A percentile compares a stretch with the other conserved stretches of the same genome.
phyloP scores from a whole-genome alignment of 1,284 basidiomycete genomes.

The Cutaneotrichosporon cavernicola region DNA sequence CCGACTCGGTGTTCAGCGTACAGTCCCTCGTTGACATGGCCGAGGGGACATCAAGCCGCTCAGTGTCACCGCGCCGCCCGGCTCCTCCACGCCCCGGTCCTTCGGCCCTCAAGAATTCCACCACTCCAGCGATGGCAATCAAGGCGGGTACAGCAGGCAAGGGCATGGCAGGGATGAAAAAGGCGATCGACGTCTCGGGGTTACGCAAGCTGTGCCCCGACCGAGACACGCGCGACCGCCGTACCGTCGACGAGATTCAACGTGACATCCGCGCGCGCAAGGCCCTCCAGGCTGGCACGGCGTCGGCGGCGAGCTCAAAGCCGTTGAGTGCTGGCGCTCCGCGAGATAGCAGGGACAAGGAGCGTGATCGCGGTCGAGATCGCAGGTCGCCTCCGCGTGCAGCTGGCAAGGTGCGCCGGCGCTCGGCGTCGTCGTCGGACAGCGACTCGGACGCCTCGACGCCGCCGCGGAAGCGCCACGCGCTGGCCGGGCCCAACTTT shows the following conservation, averaged over 20 bases:
- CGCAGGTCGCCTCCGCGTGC: constrained; percentile 3
- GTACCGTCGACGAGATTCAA: constrained; percentile 46
- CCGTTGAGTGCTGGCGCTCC: background rate
- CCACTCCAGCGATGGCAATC: background rate
- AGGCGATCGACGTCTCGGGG: constrained; percentile 23
- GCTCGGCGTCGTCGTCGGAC: constrained; percentile 14
- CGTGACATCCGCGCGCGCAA: constrained; percentile 35
- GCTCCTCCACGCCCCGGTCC: background rate
- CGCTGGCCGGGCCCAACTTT: constrained; percentile 4
- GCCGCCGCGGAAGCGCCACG: constrained; percentile 20
- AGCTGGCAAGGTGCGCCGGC: constrained; percentile 9
- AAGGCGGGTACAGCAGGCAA: constrained; percentile 1
- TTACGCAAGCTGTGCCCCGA: constrained; percentile 43
- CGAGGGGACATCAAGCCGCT: constrained; percentile 13
- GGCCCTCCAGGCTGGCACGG: background rate
- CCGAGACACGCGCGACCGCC: constrained; percentile 38
- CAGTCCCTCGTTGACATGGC: constrained; percentile 36
- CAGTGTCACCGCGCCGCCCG: constrained; percentile 7
- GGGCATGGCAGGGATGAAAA: constrained; percentile 24
- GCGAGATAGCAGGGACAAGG: background rate
- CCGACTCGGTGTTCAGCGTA: constrained; percentile 36
- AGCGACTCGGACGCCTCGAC: constrained; percentile 15
- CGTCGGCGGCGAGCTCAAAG: background rate
- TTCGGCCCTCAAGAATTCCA: constrained; percentile 3
- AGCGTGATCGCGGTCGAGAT: constrained; percentile 12